phyloP scores from a whole-genome alignment of 1,284 basidiomycete species.

The Cryptococcus hybrid region DNA sequence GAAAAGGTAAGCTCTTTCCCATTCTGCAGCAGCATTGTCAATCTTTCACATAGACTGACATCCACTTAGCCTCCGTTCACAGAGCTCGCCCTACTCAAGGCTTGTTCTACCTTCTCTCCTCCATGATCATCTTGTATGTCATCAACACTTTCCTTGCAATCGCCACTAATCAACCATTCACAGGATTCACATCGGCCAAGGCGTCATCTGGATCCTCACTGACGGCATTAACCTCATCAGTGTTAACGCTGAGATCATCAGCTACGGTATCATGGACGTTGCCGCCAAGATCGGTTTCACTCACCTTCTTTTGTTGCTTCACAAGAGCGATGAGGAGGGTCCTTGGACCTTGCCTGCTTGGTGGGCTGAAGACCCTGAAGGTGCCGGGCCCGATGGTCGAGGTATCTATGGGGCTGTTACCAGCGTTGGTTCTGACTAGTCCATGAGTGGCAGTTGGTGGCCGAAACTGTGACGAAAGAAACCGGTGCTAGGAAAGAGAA shows the following conservation, averaged over 20 bases:
- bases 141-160: not conserved
- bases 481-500: too few relatives aligned
- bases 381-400: conserved; percentile 31
- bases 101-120: conserved; percentile 34
- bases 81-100: conserved; percentile 34
- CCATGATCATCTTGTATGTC: conserved; percentile 32
- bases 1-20: conserved; percentile 26
- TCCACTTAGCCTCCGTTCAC: conserved; percentile 21
- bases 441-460: too few relatives aligned
- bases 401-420: conserved; percentile 40
- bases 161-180: not conserved
- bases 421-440: conserved; percentile 1
- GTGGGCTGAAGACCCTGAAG: conserved; percentile 37
- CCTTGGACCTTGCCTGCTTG: conserved; percentile 42
- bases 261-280: conserved; percentile 44
- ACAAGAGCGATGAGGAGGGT: conserved; percentile 45
- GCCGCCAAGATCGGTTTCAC: conserved; percentile 44
- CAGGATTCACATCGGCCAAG: conserved; percentile 24
- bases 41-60: not conserved
- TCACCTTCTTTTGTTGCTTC: conserved; percentile 42
- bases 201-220: conserved; percentile 39
- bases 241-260: conserved; percentile 46
- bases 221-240: conserved; percentile 37
- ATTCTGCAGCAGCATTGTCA: not conserved
- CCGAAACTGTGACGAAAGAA: too few relatives aligned